These are phyloP conservation scores for Adenanthera pavonina DNA, from an alignment of 306 rosid genomes.

Conservation along the genomic window DNA sequence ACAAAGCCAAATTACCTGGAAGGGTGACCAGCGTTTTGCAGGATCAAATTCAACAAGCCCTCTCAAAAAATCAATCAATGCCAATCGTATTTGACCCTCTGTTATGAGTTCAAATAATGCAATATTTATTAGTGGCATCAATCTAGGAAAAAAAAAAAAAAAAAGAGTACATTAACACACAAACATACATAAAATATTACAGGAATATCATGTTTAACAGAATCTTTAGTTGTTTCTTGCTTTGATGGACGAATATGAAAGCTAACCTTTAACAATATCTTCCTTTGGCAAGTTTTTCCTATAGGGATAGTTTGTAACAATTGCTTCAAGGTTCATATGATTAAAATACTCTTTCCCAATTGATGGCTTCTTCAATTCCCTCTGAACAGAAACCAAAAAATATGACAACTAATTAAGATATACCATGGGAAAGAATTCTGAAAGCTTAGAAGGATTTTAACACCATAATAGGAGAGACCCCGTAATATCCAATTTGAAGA, in stretches of 20 bases:
- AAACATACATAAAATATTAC: neutral
- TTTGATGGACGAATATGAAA: slow-evolving; percentile 16
- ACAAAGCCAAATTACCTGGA: slow-evolving; percentile 68
- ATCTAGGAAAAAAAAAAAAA: slow-evolving; percentile 27
- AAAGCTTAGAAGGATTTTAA: slow-evolving; percentile 20
- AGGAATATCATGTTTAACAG: slow-evolving; percentile 32
- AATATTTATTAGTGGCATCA: slow-evolving; percentile 45
- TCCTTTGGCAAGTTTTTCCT: slow-evolving; percentile 86
- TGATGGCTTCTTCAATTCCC: slow-evolving; percentile 89
- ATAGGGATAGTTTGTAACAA: slow-evolving; percentile 86
- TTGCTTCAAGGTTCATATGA: slow-evolving; percentile 86
- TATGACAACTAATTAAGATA: slow-evolving; percentile 30
- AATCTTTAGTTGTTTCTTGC: slow-evolving; percentile 25
- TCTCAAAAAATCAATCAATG: slow-evolving; percentile 91
- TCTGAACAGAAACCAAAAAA: slow-evolving; percentile 66
- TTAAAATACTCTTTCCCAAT: slow-evolving; percentile 95
- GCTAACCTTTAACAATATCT: slow-evolving; percentile 84
- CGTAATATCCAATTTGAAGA: slow-evolving; percentile 3
- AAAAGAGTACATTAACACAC: no score
- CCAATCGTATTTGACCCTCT: slow-evolving; percentile 87
- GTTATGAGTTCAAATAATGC: slow-evolving; percentile 48
- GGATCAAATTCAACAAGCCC: slow-evolving; percentile 99
- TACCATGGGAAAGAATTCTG: slow-evolving; percentile 22
- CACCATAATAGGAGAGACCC: slow-evolving; percentile 20
- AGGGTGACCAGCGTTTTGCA: slow-evolving; percentile 97